Evolutionary conservation across 495 filamentous ascomycete species (phyloP), one percentile per base, ranked within the genome.

Genomic region (Podospora pseudoanserina): DNA sequence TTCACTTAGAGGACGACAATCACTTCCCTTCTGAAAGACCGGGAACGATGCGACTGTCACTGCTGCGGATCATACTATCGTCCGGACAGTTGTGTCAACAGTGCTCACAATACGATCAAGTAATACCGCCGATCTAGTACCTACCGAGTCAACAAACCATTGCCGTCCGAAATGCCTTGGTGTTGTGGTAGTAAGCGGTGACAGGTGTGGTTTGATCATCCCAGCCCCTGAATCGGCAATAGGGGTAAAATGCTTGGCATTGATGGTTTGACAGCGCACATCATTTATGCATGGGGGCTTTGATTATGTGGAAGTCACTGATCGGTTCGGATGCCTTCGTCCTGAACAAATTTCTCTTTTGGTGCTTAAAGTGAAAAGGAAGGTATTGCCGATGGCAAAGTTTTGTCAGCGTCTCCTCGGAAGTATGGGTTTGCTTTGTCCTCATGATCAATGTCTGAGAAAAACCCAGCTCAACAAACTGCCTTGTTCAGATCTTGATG

Each of bases 191-290:
- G n/a, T 20, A 49, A 49, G 39, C 39, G 9, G 19, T 61, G 59
- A 61, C 59, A 61, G 28, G 23, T 18, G 27, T 18, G 16, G 59
- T 61, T 61, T 61, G 59, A 61, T 61, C 59, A 13, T 26, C 59
- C 39, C 13, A 49, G 39, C 39, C 59, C 28, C 59, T 27, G 4
- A 18, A 28, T 61, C 28, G 23, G 59, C 16, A 61, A 28, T 18
- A 19, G 55, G 55, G 55, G 55, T 58, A 11, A 58, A 19, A 57
- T 6, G 55, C 55, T 58, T 58, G n/a, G 55, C 59, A 13, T 30
- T 11, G 59, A 28, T 61, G 23, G 18, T 28, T 18, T 49, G 39
- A 49, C 59, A 20, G 16, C 59, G 4, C 59, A 27, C 19, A 32
- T 18, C 19, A 61, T 27, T 61, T 26, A 61, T 61, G 59, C 59